Base-by-base conservation (phyloP, 139 green algal genomes). In the Chlorella sp. region DNA sequence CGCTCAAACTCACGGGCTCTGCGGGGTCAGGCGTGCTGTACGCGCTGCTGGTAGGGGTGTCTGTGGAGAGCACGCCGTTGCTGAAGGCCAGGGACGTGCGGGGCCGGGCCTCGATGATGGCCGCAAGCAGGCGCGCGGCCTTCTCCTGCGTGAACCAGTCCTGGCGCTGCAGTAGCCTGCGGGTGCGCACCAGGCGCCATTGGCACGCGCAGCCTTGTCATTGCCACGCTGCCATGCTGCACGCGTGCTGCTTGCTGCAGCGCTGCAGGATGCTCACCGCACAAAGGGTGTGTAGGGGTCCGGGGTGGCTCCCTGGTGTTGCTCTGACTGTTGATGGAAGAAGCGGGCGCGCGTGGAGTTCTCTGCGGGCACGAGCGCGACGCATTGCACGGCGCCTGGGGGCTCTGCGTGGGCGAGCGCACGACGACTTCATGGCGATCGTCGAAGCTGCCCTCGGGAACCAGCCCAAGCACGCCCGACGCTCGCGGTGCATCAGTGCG, bases 61-160 rank as follows among this genome's bases (percentile, higher is more conserved):
- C 80, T 0, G 31, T 49, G 2, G 80, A 49, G 27, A 79, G 59
- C 0, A 76, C 71, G 2, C 71, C 69, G 35, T 74, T 80, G 3
- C 66, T 73, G 33, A 85, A 79, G 2, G 75, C 73, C 1, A 61
- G 26, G 14, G 70, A 77, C 63, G 88, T 89, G 33, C 82, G 62
- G 0, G 90, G 89, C 20, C 90, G 82, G 26, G 64, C 70, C 2
- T 77, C 85, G 49, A 97, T 70, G 6, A 94, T 74, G 20, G 75
- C 81, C 0, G 85, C 81, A 30, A 97, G 83, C 73, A 96, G 71
- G 49, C 79, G 77, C 74, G 79, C 85, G 27, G 91, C 86, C 76
- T 93, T 96, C 35, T 94, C 89, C 78, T 97, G 88, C 0, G 92
- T 93, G 83, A 93, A 94, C 92, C 92, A 97, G 77, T 97, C 93